Evolutionary conservation across 2,329 filamentous ascomycete species (phyloP).

Genomic region (Teratosphaeria epicoccoides): DNA sequence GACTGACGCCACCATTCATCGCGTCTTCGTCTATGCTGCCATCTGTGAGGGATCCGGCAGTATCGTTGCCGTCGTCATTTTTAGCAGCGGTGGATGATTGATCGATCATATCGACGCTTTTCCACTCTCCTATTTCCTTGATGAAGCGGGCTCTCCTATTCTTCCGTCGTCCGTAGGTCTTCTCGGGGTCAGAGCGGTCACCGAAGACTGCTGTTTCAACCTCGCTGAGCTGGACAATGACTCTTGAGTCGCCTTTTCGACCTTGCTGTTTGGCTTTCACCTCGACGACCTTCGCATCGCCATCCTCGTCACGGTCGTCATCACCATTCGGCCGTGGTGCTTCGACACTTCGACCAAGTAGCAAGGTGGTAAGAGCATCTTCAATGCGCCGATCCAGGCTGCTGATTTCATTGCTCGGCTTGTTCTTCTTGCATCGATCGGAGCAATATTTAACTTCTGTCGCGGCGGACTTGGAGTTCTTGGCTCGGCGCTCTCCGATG

Average conservation of each 20-base stretch:
- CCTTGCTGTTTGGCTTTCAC: slow-evolving; percentile 21
- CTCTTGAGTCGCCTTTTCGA: slow-evolving; percentile 41
- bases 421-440: slow-evolving; percentile 41
- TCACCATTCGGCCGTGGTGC: slow-evolving; percentile 8
- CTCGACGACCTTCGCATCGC: slow-evolving; percentile 3
- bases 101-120: slow-evolving; percentile 35
- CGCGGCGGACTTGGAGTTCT: slow-evolving; percentile 21
- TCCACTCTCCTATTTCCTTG: slow-evolving; percentile 30
- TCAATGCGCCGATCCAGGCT: slow-evolving; percentile 43
- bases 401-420: slow-evolving; percentile 33
- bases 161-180: slow-evolving; percentile 35
- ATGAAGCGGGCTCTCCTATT: slow-evolving; percentile 36
- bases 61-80: slow-evolving; percentile 9
- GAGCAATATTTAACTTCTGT: slow-evolving; percentile 47
- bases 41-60: slow-evolving; percentile 6
- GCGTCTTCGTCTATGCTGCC: slow-evolving; percentile 1
- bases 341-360: slow-evolving; percentile 20
- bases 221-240: slow-evolving; percentile 40
- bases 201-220: slow-evolving; percentile 44
- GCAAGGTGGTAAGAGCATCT: slow-evolving; percentile 34
- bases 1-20: background rate
- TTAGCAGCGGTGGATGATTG: background rate
- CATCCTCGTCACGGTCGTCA: slow-evolving; percentile 4
- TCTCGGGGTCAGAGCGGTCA: slow-evolving; percentile 34
- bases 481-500: slow-evolving; percentile 31